Percentiles rank a stretch among this genome's conserved stretches.
Evolutionary conservation across 2,329 filamentous ascomycete species (phyloP).

Genomic region (Didymella exigua): DNA sequence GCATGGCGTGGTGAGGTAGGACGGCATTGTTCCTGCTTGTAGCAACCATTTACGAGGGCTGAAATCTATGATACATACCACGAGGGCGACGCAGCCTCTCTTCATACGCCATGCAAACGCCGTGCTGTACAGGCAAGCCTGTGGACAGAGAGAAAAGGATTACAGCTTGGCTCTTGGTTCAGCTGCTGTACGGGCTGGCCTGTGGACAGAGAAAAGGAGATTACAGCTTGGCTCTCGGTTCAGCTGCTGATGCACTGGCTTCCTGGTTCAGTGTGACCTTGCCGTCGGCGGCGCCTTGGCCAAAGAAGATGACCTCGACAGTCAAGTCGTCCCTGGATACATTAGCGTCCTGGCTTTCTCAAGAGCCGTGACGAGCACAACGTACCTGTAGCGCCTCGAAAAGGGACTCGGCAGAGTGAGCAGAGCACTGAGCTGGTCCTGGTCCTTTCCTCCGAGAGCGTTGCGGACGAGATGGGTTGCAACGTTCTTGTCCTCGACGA

Average conservation of each 20-base stretch:
- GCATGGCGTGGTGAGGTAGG: too few species aligned
- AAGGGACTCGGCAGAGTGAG: slow-evolving; percentile 91
- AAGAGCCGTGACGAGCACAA: not conserved
- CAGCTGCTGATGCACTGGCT: slow-evolving; percentile 69
- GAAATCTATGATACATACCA: slow-evolving; percentile 9
- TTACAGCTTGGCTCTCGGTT: slow-evolving; percentile 57
- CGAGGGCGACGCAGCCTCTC: not conserved
- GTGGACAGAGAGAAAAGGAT: not conserved
- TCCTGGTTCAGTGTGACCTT: slow-evolving; percentile 84
- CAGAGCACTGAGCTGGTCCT: slow-evolving; percentile 90
- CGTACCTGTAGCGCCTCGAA: slow-evolving; percentile 85
- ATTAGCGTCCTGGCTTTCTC: not conserved
- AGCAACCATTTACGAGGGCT: too few species aligned
- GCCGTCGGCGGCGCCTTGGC: slow-evolving; percentile 75
- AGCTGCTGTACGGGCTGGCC: slow-evolving; percentile 41
- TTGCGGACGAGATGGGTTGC: slow-evolving; percentile 96
- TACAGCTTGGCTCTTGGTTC: slow-evolving; percentile 57
- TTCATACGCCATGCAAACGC: slow-evolving; percentile 13
- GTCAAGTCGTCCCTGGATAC: slow-evolving; percentile 82
- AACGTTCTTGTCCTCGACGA: slow-evolving; percentile 93
- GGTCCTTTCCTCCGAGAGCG: slow-evolving; percentile 88
- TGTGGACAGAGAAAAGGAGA: not conserved
- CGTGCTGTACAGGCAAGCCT: slow-evolving; percentile 7
- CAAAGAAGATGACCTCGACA: slow-evolving; percentile 98
- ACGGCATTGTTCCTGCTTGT: not conserved